Evolutionary conservation across 2,329 filamentous ascomycete species (phyloP).

Genomic region (Davidsoniella australis): DNA sequence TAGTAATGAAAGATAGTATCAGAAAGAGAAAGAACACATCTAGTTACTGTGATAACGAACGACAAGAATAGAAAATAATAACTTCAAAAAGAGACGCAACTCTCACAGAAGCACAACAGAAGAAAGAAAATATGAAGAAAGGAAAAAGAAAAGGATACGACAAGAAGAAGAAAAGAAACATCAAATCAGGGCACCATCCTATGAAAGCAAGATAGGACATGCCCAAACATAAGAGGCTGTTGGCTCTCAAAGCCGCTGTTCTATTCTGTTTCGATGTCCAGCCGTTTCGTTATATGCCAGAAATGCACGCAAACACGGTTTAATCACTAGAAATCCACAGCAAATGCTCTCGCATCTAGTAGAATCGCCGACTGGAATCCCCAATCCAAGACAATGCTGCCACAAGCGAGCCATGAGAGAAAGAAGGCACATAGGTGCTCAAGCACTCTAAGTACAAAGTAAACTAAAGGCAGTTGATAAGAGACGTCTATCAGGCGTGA

Average conservation of each 20-base stretch:
- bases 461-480: no score
- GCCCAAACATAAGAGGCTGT: neutral
- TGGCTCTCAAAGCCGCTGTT: no score
- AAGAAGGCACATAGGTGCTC: neutral
- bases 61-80: neutral
- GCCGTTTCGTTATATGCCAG: no score
- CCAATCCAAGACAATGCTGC: slow-evolving; percentile 4
- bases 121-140: neutral
- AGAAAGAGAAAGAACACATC: neutral
- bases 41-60: neutral
- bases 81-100: neutral
- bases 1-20: neutral
- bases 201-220: neutral
- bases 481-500: no score
- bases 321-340: no score
- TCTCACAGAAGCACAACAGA: neutral
- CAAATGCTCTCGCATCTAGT: no score
- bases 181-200: neutral
- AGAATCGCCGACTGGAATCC: slow-evolving; percentile 2
- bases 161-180: slow-evolving; percentile 3
- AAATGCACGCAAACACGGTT: no score
- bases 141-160: neutral
- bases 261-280: no score
- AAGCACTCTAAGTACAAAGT: no score
- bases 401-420: neutral